A percentile compares a stretch with the other conserved stretches of the same genome.
Conservation (phyloP, 169 alveolate species). For the Plasmodium yoelii region DNA sequence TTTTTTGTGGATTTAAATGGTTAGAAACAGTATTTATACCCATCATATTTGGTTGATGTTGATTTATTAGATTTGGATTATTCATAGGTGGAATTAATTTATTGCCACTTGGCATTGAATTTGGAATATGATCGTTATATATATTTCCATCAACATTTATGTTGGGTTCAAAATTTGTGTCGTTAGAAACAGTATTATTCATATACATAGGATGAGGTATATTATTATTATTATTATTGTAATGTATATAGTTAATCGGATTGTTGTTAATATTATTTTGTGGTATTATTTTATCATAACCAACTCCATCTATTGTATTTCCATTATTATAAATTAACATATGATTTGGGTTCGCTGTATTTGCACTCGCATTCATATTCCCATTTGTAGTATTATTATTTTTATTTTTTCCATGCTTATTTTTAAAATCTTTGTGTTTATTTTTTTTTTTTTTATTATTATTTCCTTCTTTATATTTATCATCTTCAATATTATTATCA, state of each 20-base stretch:
- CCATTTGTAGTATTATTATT: background rate
- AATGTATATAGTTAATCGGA: background rate
- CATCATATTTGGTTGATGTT: slow-evolving; percentile 2
- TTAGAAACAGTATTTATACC: slow-evolving; percentile 7
- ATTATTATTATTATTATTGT: slow-evolving; percentile 15
- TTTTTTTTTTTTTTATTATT: background rate
- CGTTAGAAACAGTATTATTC: background rate
- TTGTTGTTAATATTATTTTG: background rate
- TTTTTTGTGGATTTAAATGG: slow-evolving; percentile 9
- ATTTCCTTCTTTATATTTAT: background rate
- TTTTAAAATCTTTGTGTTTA: background rate
- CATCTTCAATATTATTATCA: background rate
- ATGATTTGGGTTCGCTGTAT: background rate
- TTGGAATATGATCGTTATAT: too few species aligned
- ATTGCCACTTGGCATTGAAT: too few species aligned
- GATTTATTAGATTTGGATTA: too few species aligned
- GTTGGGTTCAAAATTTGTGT: background rate
- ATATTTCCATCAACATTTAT: too few species aligned
- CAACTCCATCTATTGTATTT: background rate
- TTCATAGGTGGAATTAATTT: too few species aligned
- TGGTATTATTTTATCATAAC: background rate
- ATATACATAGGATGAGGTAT: background rate
- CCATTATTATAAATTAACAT: background rate
- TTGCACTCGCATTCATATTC: too few species aligned
- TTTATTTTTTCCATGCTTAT: background rate